These are phyloP conservation scores for Helianthus tuberosus DNA, from an alignment of 129 eudicot species.

Conservation along the genomic window DNA sequence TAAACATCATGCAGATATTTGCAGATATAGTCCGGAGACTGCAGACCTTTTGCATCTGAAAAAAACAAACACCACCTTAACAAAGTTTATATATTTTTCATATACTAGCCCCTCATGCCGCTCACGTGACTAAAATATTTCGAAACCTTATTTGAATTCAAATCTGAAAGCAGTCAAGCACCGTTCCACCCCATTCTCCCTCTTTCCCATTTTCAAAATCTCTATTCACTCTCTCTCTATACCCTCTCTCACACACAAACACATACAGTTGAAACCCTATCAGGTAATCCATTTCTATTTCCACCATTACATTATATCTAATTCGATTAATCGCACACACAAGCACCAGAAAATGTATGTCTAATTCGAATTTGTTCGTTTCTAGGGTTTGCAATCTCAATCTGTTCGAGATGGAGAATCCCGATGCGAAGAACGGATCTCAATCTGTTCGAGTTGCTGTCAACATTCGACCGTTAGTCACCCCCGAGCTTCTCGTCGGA, in stretches of 20 bases:
- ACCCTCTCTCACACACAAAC: conserved; percentile 18
- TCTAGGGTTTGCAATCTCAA: conserved; percentile 30
- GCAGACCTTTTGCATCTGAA: too few species aligned
- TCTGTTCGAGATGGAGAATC: conserved; percentile 45
- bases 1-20: too few species aligned
- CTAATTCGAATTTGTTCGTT: neutral
- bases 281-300: conserved; percentile 20
- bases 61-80: too few species aligned
- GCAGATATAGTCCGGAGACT: too few species aligned
- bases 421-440: conserved; percentile 47
- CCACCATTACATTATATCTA: neutral
- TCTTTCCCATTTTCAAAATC: conserved; percentile 27
- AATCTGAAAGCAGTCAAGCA: conserved; percentile 38
- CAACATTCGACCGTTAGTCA: conserved; percentile 78
- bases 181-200: conserved; percentile 24
- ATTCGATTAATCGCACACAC: neutral
- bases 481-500: conserved; percentile 78
- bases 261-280: conserved; percentile 20
- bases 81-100: too few species aligned
- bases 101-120: neutral
- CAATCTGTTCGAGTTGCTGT: conserved; percentile 89
- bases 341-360: neutral
- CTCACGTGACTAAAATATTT: conserved; percentile 37
- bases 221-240: conserved; percentile 1
- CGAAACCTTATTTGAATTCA: conserved; percentile 30